phyloP scores from a whole-genome alignment of 2,329 filamentous ascomycete species.

The Aureobasidium sp. region DNA sequence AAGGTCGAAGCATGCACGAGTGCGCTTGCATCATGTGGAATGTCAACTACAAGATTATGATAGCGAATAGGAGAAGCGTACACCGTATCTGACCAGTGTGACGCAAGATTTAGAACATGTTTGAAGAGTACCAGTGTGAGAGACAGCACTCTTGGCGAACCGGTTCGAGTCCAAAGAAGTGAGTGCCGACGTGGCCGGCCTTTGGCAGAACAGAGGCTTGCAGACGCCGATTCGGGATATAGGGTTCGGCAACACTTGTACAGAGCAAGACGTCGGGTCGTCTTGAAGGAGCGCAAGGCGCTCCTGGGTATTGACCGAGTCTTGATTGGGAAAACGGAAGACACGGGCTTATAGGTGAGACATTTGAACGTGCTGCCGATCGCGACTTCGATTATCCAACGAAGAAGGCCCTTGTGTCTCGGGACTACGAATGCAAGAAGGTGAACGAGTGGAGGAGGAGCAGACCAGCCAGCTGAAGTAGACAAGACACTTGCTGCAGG shows the following conservation, averaged over 20 bases:
- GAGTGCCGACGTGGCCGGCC: not conserved
- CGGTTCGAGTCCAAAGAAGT: not conserved
- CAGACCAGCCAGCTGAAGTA: not conserved
- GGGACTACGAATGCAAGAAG: not conserved
- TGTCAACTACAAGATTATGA: not conserved
- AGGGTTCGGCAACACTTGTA: constrained; percentile 3
- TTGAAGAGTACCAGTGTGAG: not conserved
- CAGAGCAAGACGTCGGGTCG: not conserved
- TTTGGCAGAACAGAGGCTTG: not conserved
- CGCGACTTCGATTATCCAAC: not conserved
- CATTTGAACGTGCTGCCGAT: not conserved
- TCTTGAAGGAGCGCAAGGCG: not conserved
- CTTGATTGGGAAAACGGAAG: not conserved
- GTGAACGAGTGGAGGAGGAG: not conserved
- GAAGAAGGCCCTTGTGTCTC: constrained; percentile 6
- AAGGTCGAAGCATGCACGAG: not conserved
- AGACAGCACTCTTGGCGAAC: not conserved
- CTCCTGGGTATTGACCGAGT: not conserved
- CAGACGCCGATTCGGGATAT: not conserved
- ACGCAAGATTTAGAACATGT: constrained; percentile 4
- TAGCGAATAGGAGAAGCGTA: not conserved
- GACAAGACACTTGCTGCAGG: constrained; percentile 3
- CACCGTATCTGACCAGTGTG: not conserved
- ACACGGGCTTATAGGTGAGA: not conserved
- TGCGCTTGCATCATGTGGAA: not conserved